Conservation (phyloP, 2,329 filamentous ascomycete genomes). For the Fusarium denticulatum region DNA sequence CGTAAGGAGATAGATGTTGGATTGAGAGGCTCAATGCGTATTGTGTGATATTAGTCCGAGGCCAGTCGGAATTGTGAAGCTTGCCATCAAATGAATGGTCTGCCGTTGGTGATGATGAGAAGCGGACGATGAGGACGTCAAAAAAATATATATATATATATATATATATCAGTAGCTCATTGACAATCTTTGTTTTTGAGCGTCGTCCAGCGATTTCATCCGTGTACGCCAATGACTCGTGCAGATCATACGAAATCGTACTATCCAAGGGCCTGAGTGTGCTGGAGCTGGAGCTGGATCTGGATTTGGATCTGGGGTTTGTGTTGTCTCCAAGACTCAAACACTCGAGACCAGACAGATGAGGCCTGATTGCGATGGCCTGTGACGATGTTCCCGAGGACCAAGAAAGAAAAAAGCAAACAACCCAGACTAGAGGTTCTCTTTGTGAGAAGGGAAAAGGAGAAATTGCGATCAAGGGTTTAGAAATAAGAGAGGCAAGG, state of each 20-base stretch:
- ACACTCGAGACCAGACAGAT: background rate
- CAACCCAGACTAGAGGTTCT: background rate
- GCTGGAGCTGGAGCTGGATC: background rate
- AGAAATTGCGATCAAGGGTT: conserved; percentile 28
- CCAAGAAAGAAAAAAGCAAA: background rate
- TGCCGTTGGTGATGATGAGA: background rate
- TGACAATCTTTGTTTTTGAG: background rate
- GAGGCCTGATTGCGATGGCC: background rate
- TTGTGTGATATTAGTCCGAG: conserved; percentile 12
- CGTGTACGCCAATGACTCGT: conserved; percentile 21
- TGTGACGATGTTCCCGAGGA: background rate
- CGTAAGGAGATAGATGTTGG: background rate
- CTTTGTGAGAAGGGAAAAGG: background rate
- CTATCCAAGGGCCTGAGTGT: conserved; percentile 7
- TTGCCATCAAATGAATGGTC: background rate
- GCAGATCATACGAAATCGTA: background rate
- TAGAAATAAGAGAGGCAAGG: conserved; percentile 15
- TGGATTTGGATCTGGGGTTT: background rate
- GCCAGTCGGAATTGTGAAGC: conserved; percentile 5
- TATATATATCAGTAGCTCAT: background rate
- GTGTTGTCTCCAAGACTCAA: background rate
- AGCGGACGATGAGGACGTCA: background rate
- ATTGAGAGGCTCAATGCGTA: background rate
- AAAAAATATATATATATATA: background rate
- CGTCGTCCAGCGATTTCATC: conserved; percentile 12